phyloP scores from a whole-genome alignment of 371 early-diverging fungal species.

The Nematocida ironsii region DNA sequence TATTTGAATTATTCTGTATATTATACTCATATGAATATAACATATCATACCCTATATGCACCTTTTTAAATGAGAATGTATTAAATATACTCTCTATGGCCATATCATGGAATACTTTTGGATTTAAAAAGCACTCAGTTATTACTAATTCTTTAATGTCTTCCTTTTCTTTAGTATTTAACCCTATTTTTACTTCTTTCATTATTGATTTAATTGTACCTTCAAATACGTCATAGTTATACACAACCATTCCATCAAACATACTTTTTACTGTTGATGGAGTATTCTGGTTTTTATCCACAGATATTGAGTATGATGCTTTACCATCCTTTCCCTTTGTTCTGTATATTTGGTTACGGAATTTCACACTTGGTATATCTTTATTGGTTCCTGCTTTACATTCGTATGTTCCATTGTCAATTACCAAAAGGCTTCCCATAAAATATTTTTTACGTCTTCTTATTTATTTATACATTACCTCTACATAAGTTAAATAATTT shows the following conservation, averaged over 20 bases:
- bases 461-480: background rate
- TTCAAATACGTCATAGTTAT: slow-evolving; percentile 67
- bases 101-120: slow-evolving; percentile 53
- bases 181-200: slow-evolving; percentile 52
- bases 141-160: slow-evolving; percentile 62
- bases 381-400: slow-evolving; percentile 65
- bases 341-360: slow-evolving; percentile 66
- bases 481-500: too few relatives aligned
- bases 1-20: slow-evolving; percentile 17
- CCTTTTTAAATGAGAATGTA: slow-evolving; percentile 60
- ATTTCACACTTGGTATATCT: slow-evolving; percentile 36
- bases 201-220: slow-evolving; percentile 64
- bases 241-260: slow-evolving; percentile 68
- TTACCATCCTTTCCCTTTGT: slow-evolving; percentile 39
- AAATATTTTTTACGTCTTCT: slow-evolving; percentile 14
- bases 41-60: slow-evolving; percentile 67
- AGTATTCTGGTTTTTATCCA: slow-evolving; percentile 49
- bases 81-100: slow-evolving; percentile 62
- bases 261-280: slow-evolving; percentile 55
- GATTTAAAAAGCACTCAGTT: slow-evolving; percentile 65
- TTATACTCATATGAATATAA: slow-evolving; percentile 66
- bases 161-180: slow-evolving; percentile 1
- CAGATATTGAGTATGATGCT: slow-evolving; percentile 8
- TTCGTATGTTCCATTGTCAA: slow-evolving; percentile 69
- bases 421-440: slow-evolving; percentile 33